Base-by-base conservation (phyloP, 2,329 filamentous ascomycete genomes). In the Arthrobotrys sphaeroides region DNA sequence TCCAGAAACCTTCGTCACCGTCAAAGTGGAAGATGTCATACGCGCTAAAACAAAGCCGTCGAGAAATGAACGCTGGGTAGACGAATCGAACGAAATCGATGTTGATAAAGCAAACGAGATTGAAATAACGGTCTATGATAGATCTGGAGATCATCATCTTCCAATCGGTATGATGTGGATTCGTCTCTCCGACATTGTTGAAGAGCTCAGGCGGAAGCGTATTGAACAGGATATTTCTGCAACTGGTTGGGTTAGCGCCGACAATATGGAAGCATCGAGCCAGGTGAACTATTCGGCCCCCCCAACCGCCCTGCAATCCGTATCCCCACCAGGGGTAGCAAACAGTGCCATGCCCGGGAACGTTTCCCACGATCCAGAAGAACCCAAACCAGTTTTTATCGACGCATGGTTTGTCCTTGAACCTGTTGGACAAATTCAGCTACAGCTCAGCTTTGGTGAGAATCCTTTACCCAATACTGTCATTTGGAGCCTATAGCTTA, bases 41-140 rank as follows among this genome's bases (percentile, higher is more conserved):
- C 93, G 96, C 80, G 94, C 93, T 42, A 89, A 93, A 78, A 99
- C 95, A 22, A 92, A 89, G 82, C 88, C 91, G 0, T 93, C 94
- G 7, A 88, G 94, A 70, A 96, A 87, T 77, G 95, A 99, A 83
- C 89, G 89, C 80, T 99, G 94, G 94, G 90, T 93, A 43, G 92
- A 93, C 79, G 95, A 99, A 83, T 88, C 90, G 36, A 95, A 97
- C 83, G 93, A 90, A 72, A 90, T 99, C 77, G 92, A 95, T 78
- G 95, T 99, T 68, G 94, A 98, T 84, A 98, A 98, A 85, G 95
- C 95, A 61, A 99, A 99, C 83, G 95, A 99, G 83, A 93, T 99
- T 77, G 95, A 99, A 82, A 88, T 99, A 64, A 98, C 93, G 0
- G 94, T 99, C 9, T 99, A 99, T 83, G 95, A 99, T 82, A 97